Percentiles rank a stretch among this genome's conserved stretches.
phyloP scores from a whole-genome alignment of 345 rosid genomes.

The Punica granatum region DNA sequence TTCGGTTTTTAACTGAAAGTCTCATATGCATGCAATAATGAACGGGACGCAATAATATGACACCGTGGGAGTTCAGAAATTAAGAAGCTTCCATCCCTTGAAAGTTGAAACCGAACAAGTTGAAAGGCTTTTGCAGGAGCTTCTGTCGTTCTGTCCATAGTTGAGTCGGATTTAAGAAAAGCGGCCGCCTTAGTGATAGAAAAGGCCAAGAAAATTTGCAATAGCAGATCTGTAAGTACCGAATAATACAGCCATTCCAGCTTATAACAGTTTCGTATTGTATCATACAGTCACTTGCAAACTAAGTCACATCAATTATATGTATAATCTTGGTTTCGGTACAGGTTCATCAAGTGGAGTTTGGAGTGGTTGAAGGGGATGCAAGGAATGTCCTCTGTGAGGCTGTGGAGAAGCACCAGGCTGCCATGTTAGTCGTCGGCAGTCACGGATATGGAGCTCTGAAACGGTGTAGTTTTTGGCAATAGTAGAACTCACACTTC shows the following conservation, averaged over 20 bases:
- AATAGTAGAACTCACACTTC: not conserved
- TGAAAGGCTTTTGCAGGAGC: conserved; percentile 40
- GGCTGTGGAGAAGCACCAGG: conserved; percentile 63
- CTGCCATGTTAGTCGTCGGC: conserved; percentile 72
- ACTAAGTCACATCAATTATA: not conserved
- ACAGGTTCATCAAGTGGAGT: conserved; percentile 45
- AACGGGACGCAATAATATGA: no score
- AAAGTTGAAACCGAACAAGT: not conserved
- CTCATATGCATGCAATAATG: no score
- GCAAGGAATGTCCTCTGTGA: conserved; percentile 79
- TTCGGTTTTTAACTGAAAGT: no score
- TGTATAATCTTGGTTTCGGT: not conserved
- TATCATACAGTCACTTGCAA: no score
- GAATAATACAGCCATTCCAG: not conserved
- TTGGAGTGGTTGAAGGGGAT: conserved; percentile 72
- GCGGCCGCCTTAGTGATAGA: conserved; percentile 51
- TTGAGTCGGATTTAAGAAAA: conserved; percentile 64
- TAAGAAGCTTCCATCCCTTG: not conserved
- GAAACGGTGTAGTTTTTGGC: conserved; percentile 41
- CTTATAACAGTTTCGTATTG: no score
- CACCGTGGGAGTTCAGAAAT: not conserved
- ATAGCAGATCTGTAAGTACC: conserved; percentile 40
- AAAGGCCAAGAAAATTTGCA: conserved; percentile 48
- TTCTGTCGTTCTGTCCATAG: conserved; percentile 43
- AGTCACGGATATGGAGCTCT: conserved; percentile 93